Conservation (phyloP, 2,329 filamentous ascomycete genomes). For the Dactylellina parvicollis region DNA sequence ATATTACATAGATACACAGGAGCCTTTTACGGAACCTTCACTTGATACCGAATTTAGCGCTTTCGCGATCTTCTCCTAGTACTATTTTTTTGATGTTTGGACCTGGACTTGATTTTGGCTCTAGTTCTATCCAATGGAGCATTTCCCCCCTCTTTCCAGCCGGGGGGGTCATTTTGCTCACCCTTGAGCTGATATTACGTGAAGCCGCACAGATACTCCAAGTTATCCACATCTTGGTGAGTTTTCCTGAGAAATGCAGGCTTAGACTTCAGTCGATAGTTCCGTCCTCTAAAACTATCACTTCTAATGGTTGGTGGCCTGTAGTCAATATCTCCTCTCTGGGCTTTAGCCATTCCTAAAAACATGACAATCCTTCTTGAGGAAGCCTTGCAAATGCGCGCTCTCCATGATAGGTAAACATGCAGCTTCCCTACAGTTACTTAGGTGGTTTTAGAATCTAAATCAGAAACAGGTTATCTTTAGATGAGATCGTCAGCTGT, state of each 20-base stretch:
- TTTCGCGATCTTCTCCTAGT: background rate
- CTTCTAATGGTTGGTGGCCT: background rate
- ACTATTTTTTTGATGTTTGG: conserved; percentile 11
- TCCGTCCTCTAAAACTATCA: background rate
- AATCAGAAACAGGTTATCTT: conserved; percentile 1
- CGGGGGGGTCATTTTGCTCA: conserved; percentile 16
- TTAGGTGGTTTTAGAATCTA: background rate
- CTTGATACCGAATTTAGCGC: conserved; percentile 21
- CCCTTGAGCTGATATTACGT: conserved; percentile 14
- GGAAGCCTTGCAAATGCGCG: conserved; percentile 10
- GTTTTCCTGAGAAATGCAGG: background rate
- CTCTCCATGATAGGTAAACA: conserved; percentile 21
- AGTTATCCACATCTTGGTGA: background rate
- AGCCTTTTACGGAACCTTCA: conserved; percentile 25
- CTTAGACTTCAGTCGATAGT: too few relatives aligned
- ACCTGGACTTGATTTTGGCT: background rate
- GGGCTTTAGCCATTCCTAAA: conserved; percentile 16
- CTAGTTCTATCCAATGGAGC: conserved; percentile 3
- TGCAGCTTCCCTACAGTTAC: background rate
- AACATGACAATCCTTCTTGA: conserved; percentile 15
- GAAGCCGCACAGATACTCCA: background rate
- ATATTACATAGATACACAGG: conserved; percentile 12
- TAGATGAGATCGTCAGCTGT: conserved; percentile 1
- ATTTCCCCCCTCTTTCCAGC: conserved; percentile 5
- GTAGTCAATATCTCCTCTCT: background rate